Evolutionary conservation across 2,329 filamentous ascomycete genomes (phyloP).

Genomic region (Colletotrichum higginsianum): DNA sequence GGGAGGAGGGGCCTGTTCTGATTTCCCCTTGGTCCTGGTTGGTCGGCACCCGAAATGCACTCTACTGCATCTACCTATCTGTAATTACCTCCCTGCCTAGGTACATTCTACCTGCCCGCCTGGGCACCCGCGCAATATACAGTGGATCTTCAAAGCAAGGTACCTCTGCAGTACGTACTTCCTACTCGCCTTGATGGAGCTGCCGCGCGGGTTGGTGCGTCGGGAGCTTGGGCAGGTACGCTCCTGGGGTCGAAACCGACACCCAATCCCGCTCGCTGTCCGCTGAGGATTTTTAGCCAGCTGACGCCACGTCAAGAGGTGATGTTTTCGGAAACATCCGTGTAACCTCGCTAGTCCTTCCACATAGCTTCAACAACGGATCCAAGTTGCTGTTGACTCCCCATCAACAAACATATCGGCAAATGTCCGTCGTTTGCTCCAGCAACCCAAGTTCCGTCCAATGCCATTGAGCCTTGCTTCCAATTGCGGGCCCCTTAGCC

Average conservation of each 20-base stretch:
- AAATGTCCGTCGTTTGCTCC: background rate
- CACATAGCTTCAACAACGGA: background rate
- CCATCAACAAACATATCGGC: background rate
- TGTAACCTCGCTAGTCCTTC: background rate
- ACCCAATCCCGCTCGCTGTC: background rate
- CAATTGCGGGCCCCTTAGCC: background rate
- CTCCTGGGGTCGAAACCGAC: background rate
- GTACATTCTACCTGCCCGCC: too few species aligned
- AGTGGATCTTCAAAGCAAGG: background rate
- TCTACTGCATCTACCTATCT: background rate
- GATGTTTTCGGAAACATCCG: background rate
- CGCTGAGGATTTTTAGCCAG: background rate
- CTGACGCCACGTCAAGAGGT: background rate
- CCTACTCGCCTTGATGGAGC: background rate
- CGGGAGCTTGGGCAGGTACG: slow-evolving; percentile 29
- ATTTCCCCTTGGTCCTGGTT: slow-evolving; percentile 35
- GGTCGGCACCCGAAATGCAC: slow-evolving; percentile 15
- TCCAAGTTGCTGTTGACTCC: background rate
- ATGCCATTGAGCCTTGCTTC: background rate
- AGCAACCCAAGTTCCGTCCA: background rate
- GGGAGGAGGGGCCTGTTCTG: slow-evolving; percentile 36
- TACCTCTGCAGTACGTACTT: slow-evolving; percentile 18
- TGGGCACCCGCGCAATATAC: too few species aligned
- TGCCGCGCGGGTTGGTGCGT: slow-evolving; percentile 11
- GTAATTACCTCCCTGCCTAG: background rate